These are phyloP conservation scores for Aphanomyces astaci DNA, from an alignment of 352 stramenopile genomes.

Conservation along the genomic window DNA sequence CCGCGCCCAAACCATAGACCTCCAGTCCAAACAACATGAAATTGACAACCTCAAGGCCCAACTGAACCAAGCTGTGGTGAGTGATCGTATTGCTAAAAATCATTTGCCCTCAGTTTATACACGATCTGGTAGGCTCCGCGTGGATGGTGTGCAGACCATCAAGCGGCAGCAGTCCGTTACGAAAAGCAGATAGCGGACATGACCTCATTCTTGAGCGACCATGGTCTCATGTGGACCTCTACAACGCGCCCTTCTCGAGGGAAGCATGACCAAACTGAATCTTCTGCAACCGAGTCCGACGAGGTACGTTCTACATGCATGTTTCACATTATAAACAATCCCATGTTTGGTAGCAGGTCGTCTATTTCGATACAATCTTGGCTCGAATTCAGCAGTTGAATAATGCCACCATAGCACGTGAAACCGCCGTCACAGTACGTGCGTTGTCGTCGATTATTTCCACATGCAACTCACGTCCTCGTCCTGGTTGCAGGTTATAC, in stretches of 20 bases:
- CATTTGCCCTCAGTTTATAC: background rate
- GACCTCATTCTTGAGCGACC: constrained; percentile 35
- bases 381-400: constrained; percentile 1
- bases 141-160: background rate
- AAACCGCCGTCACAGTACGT: background rate
- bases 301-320: background rate
- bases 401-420: background rate
- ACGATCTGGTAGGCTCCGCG: background rate
- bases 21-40: background rate
- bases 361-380: background rate
- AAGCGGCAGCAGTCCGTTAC: constrained; percentile 19
- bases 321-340: no score
- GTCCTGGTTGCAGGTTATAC: background rate
- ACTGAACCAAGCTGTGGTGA: background rate
- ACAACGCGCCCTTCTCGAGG: no score
- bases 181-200: constrained; percentile 29
- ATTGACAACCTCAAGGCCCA: background rate
- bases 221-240: constrained; percentile 39
- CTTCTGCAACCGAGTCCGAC: background rate
- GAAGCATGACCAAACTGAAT: no score
- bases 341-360: no score
- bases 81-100: background rate
- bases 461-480: no score
- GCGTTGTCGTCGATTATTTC: background rate
- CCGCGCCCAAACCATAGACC: background rate